Evolutionary conservation across 129 eudicot genomes (phyloP), one percentile per base, ranked within the genome.

Genomic region (Chrysanthemum makinoi): DNA sequence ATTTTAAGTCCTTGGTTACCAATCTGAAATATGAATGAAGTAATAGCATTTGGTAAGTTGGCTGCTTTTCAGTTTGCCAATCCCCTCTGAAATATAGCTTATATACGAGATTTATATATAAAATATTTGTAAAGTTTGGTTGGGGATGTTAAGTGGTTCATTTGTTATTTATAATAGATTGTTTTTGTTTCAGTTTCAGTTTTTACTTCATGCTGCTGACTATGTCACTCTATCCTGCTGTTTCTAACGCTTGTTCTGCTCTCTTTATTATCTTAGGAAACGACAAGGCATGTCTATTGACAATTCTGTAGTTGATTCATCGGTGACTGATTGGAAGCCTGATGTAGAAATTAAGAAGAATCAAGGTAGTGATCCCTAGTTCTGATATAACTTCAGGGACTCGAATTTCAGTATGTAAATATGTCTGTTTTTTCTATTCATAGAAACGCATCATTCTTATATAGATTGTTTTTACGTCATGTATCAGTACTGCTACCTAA

Each of bases 231-330:
- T 39, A 39, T 39, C 10, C 8, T 39, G 46, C 46, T 39, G 46
- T 39, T 39, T 1, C 8, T 39, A 39, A 55, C 18, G 12, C 10
- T 11, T 62, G 20, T 59, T 79, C 30, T 70, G 49, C 49, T 69
- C 53, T 79, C 18, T 47, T 60, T 77, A 54, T 66, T 47, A 39
- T 62, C 70, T 69, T 72, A 78, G 86, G 83, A 10, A 54, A 51
- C 16, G 9, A 82, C 10, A 39, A 73, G 66, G 62, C 15, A 88
- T 91, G 97, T 76, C 88, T 64, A 77, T 88, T 73, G 93, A 86
- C 77, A 83, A 86, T 50, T 83, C 97, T 13, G 78, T 84, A 12
- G 86, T 84, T 69, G 86, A 82, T 88, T 91, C 93, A n/a, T 84
- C 94, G 6, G 74, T 77, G 77, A 81, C 90, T 58, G 89, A 88